Conservation (phyloP, 2,329 filamentous ascomycete species). For the Venturia asperata region DNA sequence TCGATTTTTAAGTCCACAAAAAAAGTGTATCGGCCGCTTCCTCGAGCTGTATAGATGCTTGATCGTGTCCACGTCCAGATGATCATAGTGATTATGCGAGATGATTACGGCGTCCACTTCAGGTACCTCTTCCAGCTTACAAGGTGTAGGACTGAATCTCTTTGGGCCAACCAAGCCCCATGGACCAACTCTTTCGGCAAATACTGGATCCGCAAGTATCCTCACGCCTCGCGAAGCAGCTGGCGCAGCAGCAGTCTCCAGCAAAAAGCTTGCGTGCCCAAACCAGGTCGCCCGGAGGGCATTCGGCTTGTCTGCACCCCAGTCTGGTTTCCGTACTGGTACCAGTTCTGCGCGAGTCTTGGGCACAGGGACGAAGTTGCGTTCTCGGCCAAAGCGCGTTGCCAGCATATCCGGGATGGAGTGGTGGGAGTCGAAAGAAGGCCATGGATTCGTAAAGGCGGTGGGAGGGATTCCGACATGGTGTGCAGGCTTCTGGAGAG, state of each 20-base stretch:
- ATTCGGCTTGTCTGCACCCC: slow-evolving; percentile 28
- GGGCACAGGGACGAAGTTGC: slow-evolving; percentile 43
- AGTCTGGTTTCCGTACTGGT: slow-evolving; percentile 36
- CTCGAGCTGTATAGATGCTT: slow-evolving; percentile 34
- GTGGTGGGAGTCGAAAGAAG: slow-evolving; percentile 32
- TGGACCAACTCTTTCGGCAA: slow-evolving; percentile 43
- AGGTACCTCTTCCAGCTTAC: slow-evolving; percentile 43
- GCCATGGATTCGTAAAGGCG: slow-evolving; percentile 45
- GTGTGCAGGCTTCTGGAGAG: slow-evolving; percentile 27
- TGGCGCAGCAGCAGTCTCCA: slow-evolving; percentile 35
- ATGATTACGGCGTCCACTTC: slow-evolving; percentile 47
- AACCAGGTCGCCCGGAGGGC: slow-evolving; percentile 44
- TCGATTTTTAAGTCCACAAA: slow-evolving; percentile 38
- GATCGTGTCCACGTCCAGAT: slow-evolving; percentile 44
- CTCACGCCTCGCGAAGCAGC: slow-evolving; percentile 35
- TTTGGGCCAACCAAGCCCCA: slow-evolving; percentile 43
- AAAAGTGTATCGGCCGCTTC: slow-evolving; percentile 35
- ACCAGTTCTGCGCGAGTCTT: slow-evolving; percentile 36
- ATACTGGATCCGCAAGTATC: slow-evolving; percentile 49
- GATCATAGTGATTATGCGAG: slow-evolving; percentile 47
- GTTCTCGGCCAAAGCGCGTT: slow-evolving; percentile 33
- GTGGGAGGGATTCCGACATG: slow-evolving; percentile 40
- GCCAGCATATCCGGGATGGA: slow-evolving; percentile 29
- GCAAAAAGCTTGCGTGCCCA: slow-evolving; percentile 44
- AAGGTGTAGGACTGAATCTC: slow-evolving; percentile 47